Percentiles rank a stretch among this genome's conserved stretches.
phyloP scores from a whole-genome alignment of 805 yeast species.

The Wickerhamomyces subpelliculosus region DNA sequence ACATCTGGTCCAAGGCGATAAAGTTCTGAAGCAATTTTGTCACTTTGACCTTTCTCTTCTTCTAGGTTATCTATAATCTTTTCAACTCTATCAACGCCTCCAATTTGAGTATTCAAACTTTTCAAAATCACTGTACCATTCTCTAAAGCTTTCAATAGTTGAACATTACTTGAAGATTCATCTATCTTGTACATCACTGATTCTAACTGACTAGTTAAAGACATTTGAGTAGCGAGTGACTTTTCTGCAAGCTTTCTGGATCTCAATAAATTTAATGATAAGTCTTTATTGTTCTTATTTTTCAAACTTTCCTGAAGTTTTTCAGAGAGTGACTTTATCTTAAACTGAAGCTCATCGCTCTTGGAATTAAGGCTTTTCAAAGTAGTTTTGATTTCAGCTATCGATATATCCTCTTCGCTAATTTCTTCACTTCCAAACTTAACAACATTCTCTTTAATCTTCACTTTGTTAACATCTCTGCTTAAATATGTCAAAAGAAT shows the following conservation, averaged over 20 bases:
- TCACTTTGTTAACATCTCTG: slow-evolving; percentile 14
- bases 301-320: slow-evolving; percentile 15
- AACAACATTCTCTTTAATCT: slow-evolving; percentile 10
- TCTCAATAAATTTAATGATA: slow-evolving; percentile 27
- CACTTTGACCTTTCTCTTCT: slow-evolving; percentile 29
- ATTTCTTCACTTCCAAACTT: slow-evolving; percentile 17
- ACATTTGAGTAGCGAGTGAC: slow-evolving; percentile 25
- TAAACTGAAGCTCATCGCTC: slow-evolving; percentile 16
- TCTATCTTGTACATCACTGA: slow-evolving; percentile 34
- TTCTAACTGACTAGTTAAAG: slow-evolving; percentile 29
- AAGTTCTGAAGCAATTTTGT: slow-evolving; percentile 31
- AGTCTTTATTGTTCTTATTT: slow-evolving; percentile 17
- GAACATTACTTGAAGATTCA: slow-evolving; percentile 33
- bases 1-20: slow-evolving; percentile 15
- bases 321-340: slow-evolving; percentile 11
- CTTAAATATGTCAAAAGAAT: slow-evolving; percentile 14
- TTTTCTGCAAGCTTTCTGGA: slow-evolving; percentile 29
- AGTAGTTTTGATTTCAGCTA: slow-evolving; percentile 26
- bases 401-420: slow-evolving; percentile 27
- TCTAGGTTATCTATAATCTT: slow-evolving; percentile 33
- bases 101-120: slow-evolving; percentile 32
- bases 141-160: slow-evolving; percentile 29
- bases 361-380: slow-evolving; percentile 14
- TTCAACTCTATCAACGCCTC: slow-evolving; percentile 37
- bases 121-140: slow-evolving; percentile 29